Evolutionary conservation across 768 basidiomycete genomes (phyloP), one percentile per base, ranked within the genome.

Genomic region (Tulasnella sp.): DNA sequence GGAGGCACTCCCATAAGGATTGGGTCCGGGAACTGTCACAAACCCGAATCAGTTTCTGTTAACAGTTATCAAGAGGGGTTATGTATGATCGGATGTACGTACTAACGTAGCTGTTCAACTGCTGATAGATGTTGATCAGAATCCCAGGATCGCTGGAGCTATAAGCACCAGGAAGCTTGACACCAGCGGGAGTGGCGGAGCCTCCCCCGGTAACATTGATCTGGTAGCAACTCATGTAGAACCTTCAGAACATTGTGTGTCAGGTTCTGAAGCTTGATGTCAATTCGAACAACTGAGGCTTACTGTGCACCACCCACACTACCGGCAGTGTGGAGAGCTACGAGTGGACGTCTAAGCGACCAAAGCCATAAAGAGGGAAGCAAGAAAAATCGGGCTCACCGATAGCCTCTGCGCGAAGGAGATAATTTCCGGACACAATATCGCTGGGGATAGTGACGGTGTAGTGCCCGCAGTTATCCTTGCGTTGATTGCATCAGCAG

Each of bases 291-390:
- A 32, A 62, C 30, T 26, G n/a, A 43, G 48, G 61, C n/a, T 48
- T 60, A 73, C 71, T 76, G 81, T 69, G 81, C 68, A 41, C 73
- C 73, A 24, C 65, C 63, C 5, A 64, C 41, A 59, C 72, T 60
- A 64, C 78, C 77, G 52, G 81, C 81, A 48, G 80, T 80, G 64
- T 77, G 77, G 24, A 78, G 73, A 29, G 60, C 60, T n/a, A n/a
- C n/a, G n/a, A n/a, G n/a, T n/a, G n/a, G n/a, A n/a, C n/a, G n/a
- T n/a, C n/a, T n/a, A n/a, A n/a, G n/a, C n/a, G n/a, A n/a, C n/a
- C n/a, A n/a, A n/a, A n/a, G n/a, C n/a, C n/a, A n/a, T n/a, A n/a
- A n/a, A n/a, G n/a, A n/a, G n/a, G n/a, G n/a, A n/a, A n/a, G n/a
- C n/a, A n/a, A n/a, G n/a, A n/a, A n/a, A n/a, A n/a, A n/a, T n/a